phyloP scores from a whole-genome alignment of 2,329 filamentous ascomycete genomes.

The Mycosphaerella arachidis region DNA sequence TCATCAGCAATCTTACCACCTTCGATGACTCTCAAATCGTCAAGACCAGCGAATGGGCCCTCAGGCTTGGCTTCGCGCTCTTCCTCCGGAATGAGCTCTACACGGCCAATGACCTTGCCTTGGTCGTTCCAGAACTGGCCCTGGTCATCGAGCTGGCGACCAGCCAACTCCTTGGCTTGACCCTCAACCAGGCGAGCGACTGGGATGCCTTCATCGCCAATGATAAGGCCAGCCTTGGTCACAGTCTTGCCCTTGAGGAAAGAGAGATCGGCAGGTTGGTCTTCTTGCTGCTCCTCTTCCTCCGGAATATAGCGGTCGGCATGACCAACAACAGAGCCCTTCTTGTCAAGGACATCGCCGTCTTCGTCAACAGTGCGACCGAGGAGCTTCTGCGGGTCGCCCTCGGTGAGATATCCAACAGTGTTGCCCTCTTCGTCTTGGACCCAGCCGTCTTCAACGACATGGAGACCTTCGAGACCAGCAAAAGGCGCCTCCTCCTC shows the following conservation, averaged over 20 bases:
- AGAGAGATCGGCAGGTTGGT: constrained; percentile 42
- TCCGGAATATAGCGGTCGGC: constrained; percentile 57
- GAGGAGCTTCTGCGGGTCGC: constrained; percentile 49
- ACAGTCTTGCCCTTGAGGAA: constrained; percentile 44
- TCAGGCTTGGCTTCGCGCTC: constrained; percentile 53
- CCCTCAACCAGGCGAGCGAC: constrained; percentile 64
- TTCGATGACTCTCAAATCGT: constrained; percentile 46
- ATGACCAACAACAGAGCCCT: constrained; percentile 49
- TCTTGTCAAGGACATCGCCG: constrained; percentile 51
- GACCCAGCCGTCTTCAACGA: constrained; percentile 48
- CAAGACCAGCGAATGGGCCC: constrained; percentile 48
- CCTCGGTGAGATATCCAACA: constrained; percentile 47
- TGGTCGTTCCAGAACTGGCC: constrained; percentile 68
- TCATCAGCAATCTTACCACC: constrained; percentile 48
- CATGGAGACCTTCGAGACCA: constrained; percentile 47
- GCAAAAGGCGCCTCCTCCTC: constrained; percentile 49
- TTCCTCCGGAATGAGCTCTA: constrained; percentile 63
- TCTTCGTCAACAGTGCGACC: constrained; percentile 50
- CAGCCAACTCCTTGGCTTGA: constrained; percentile 58
- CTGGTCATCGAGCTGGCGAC: constrained; percentile 66
- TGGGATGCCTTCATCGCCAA: constrained; percentile 48
- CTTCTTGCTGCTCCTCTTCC: constrained; percentile 55
- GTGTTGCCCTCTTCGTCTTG: constrained; percentile 49
- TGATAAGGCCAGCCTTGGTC: constrained; percentile 50
- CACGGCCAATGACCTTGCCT: constrained; percentile 65